phyloP scores from a whole-genome alignment of 2,329 filamentous ascomycete species.

The Penicillium griseofulvum region DNA sequence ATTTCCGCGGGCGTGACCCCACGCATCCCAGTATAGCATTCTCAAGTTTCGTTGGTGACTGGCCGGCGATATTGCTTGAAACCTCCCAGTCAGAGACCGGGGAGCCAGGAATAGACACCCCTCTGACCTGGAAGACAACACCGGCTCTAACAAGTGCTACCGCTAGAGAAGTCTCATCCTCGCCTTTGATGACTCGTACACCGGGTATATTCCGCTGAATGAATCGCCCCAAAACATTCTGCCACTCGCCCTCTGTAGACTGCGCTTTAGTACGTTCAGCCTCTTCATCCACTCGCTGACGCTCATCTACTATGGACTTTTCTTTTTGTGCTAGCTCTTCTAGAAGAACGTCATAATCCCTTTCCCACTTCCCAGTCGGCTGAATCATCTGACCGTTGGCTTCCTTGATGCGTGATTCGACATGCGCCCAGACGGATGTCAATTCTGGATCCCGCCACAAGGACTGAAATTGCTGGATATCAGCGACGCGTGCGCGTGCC shows the following conservation, averaged over 20 bases:
- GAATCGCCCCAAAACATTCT: slow-evolving; percentile 34
- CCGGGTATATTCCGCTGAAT: slow-evolving; percentile 26
- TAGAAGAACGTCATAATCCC: slow-evolving; percentile 40
- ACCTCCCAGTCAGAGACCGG: slow-evolving; percentile 36
- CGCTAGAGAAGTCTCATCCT: slow-evolving; percentile 24
- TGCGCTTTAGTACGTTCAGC: slow-evolving; percentile 28
- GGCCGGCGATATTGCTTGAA: slow-evolving; percentile 24
- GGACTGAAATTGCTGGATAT: slow-evolving; percentile 40
- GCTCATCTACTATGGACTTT: slow-evolving; percentile 25
- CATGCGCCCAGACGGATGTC: slow-evolving; percentile 38
- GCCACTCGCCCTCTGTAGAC: slow-evolving; percentile 34
- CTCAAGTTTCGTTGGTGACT: slow-evolving; percentile 35
- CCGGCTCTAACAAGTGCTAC: slow-evolving; percentile 35
- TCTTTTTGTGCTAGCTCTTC: slow-evolving; percentile 33
- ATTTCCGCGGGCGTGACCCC: slow-evolving; percentile 36
- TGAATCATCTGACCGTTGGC: slow-evolving; percentile 39
- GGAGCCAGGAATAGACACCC: slow-evolving; percentile 17
- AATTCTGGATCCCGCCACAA: slow-evolving; percentile 44
- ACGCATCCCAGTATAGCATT: slow-evolving; percentile 35
- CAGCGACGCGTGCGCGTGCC: slow-evolving; percentile 35
- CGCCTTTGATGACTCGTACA: slow-evolving; percentile 27
- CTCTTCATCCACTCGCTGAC: slow-evolving; percentile 28
- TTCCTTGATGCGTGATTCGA: slow-evolving; percentile 38
- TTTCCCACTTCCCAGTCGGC: slow-evolving; percentile 40
- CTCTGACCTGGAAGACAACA: slow-evolving; percentile 35